Base-by-base conservation (phyloP, 2,329 filamentous ascomycete genomes). In the Acarospora socialis region DNA sequence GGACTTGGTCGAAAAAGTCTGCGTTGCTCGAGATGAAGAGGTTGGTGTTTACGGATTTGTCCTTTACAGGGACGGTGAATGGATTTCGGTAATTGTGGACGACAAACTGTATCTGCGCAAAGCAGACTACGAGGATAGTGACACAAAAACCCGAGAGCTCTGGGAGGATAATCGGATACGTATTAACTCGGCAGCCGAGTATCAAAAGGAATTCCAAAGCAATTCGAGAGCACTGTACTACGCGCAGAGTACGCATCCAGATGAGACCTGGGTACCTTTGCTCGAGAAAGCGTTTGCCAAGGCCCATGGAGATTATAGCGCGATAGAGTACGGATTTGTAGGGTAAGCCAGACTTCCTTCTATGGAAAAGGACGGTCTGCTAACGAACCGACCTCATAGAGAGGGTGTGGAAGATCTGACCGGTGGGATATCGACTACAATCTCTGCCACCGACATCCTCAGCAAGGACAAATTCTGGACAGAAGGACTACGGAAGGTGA, bases 71-170 rank as follows among this genome's bases (percentile, higher is more conserved):
- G 76, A 81, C 41, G 78, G 78, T 34, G 77, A 81, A 50, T 86
- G 79, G 80, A 76, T 82, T 31, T 80, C 80, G 43, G 79, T 77
- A 34, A 80, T 86, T 39, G 70, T 86, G 38, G 80, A 86, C 46
- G 80, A 86, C 51, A 82, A 83, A 54, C 63, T 86, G 4, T 83
- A 75, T 50, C 65, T 83, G 16, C 78, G 73, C 39, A 79, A 76
- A 2, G 76, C 77, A 5, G 72, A 73, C 46, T 82, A 78, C n/a
- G n/a, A n/a, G n/a, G n/a, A n/a, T n/a, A n/a, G n/a, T n/a, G n/a
- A n/a, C n/a, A n/a, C n/a, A n/a, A n/a, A n/a, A n/a, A n/a, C n/a
- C n/a, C n/a, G n/a, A n/a, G n/a, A n/a, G n/a, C n/a, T n/a, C n/a
- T n/a, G n/a, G n/a, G n/a, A n/a, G n/a, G n/a, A n/a, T n/a, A n/a